These are phyloP conservation scores for Alternaria sp. DNA, from an alignment of 2,329 filamentous ascomycete genomes.

Conservation along the genomic window DNA sequence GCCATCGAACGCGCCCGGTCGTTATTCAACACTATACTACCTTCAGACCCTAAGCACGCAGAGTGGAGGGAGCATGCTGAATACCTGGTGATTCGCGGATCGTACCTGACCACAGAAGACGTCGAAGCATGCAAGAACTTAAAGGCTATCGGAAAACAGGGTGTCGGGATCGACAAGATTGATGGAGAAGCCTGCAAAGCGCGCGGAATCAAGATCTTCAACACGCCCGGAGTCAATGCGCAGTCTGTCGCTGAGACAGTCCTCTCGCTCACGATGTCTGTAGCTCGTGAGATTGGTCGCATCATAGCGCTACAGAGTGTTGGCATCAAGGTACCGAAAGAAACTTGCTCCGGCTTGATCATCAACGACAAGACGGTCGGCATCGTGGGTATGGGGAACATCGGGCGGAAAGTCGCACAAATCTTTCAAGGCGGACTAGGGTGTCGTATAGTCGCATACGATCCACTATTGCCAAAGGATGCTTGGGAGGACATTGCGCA, in stretches of 20 bases:
- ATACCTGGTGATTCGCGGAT: slow-evolving; percentile 53
- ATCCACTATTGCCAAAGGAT: slow-evolving; percentile 53
- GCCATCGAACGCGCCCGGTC: slow-evolving; percentile 49
- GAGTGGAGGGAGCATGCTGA: slow-evolving; percentile 56
- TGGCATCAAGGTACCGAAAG: slow-evolving; percentile 51
- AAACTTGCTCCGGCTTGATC: slow-evolving; percentile 53
- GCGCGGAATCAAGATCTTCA: slow-evolving; percentile 56
- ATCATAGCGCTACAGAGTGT: slow-evolving; percentile 38
- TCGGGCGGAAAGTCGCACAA: slow-evolving; percentile 27
- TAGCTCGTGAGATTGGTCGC: slow-evolving; percentile 37
- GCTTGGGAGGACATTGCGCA: slow-evolving; percentile 45
- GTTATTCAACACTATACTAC: slow-evolving; percentile 53
- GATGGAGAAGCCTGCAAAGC: slow-evolving; percentile 53
- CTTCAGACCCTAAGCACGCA: slow-evolving; percentile 44
- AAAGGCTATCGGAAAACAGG: slow-evolving; percentile 58
- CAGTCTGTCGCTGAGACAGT: slow-evolving; percentile 55
- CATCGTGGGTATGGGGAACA: slow-evolving; percentile 59
- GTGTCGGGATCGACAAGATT: slow-evolving; percentile 58
- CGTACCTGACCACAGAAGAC: slow-evolving; percentile 52
- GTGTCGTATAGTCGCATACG: slow-evolving; percentile 53
- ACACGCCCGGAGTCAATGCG: slow-evolving; percentile 59
- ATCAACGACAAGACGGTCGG: slow-evolving; percentile 56
- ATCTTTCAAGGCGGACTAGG: slow-evolving; percentile 47
- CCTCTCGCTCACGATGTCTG: slow-evolving; percentile 49
- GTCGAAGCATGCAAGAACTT: slow-evolving; percentile 50